phyloP scores from a whole-genome alignment of 2,329 filamentous ascomycete species.

The Didymella arachidicola region DNA sequence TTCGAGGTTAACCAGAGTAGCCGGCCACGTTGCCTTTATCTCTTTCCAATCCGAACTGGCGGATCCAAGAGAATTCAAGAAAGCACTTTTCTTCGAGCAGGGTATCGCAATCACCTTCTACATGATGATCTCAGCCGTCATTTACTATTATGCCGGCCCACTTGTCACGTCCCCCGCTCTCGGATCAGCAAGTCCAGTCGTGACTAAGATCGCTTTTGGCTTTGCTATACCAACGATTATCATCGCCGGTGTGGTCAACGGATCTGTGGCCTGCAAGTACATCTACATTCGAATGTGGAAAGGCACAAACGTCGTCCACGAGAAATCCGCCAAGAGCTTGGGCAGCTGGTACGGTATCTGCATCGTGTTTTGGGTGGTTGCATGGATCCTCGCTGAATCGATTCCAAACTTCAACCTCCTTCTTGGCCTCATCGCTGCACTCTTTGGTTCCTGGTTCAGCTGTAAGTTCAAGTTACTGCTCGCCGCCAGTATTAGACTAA shows the following conservation, averaged over 20 bases:
- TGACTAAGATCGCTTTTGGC: slow-evolving; percentile 72
- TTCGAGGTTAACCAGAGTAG: slow-evolving; percentile 24
- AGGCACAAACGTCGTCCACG: slow-evolving; percentile 57
- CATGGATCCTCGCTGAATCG: slow-evolving; percentile 72
- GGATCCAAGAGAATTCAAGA: slow-evolving; percentile 66
- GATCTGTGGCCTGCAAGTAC: slow-evolving; percentile 71
- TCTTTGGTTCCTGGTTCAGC: slow-evolving; percentile 74
- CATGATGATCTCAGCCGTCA: slow-evolving; percentile 69
- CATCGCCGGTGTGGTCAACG: slow-evolving; percentile 75
- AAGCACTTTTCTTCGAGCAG: slow-evolving; percentile 69
- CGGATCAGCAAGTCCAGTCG: slow-evolving; percentile 63
- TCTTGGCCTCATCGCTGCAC: slow-evolving; percentile 66
- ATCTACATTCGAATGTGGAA: slow-evolving; percentile 70
- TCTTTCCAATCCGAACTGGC: slow-evolving; percentile 70
- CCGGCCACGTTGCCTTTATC: slow-evolving; percentile 73
- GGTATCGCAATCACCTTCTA: slow-evolving; percentile 68
- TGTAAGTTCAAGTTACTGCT: slow-evolving; percentile 47
- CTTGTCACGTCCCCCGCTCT: slow-evolving; percentile 71
- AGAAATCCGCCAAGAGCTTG: slow-evolving; percentile 34
- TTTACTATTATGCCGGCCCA: slow-evolving; percentile 71
- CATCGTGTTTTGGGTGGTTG: slow-evolving; percentile 64
- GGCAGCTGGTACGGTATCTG: slow-evolving; percentile 67
- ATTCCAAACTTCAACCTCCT: slow-evolving; percentile 74
- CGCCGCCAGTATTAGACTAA: slow-evolving; percentile 1
- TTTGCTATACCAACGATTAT: slow-evolving; percentile 75